phyloP scores from a whole-genome alignment of 305 asterid genomes.

The Rubia tinctorum region DNA sequence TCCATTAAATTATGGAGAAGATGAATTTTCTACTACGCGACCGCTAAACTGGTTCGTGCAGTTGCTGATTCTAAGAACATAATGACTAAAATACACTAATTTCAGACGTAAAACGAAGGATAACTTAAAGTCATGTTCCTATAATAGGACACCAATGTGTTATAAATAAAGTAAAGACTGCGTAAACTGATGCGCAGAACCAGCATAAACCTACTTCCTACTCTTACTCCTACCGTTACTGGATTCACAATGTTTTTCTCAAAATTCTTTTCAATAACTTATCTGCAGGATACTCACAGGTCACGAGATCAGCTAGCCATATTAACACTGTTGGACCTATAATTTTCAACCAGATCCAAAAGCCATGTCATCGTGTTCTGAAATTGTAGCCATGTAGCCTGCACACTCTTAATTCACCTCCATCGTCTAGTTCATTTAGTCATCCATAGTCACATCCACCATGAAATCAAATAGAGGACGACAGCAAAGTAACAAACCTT shows the following conservation, averaged over 20 bases:
- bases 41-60: background rate
- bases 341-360: background rate
- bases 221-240: background rate
- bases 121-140: background rate
- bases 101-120: background rate
- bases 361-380: background rate
- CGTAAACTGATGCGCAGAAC: background rate
- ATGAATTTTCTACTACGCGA: background rate
- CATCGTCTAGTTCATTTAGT: background rate
- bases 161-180: background rate
- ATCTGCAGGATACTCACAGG: background rate
- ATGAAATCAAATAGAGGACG: slow-evolving; percentile 11
- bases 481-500: slow-evolving; percentile 21
- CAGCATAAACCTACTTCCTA: background rate
- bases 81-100: background rate
- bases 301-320: background rate
- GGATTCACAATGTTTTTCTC: background rate
- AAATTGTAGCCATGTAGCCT: background rate
- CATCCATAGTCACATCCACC: background rate
- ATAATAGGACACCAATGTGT: background rate
- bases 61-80: background rate
- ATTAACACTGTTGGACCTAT: background rate
- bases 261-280: background rate
- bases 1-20: background rate
- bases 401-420: background rate